A percentile compares a stretch with the other conserved stretches of the same genome.
These are phyloP conservation scores for Russula earlei DNA, from an alignment of 768 basidiomycete genomes.

Conservation along the genomic window DNA sequence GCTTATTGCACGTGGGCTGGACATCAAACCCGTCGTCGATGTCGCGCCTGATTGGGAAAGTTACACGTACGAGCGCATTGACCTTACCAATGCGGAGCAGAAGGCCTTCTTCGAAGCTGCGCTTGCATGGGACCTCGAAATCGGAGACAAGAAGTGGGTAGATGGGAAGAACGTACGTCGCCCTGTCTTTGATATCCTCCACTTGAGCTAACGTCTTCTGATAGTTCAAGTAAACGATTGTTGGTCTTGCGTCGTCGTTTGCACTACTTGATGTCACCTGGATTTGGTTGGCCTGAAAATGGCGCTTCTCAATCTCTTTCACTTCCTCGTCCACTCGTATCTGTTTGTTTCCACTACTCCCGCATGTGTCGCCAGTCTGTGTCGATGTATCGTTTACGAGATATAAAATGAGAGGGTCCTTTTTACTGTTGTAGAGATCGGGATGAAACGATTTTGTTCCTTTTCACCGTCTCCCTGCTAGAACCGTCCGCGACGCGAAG, in stretches of 20 bases:
- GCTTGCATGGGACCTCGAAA: slow-evolving; percentile 86
- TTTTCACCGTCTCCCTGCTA: neutral
- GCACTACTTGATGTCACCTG: neutral
- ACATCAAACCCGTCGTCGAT: slow-evolving; percentile 57
- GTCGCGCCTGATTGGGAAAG: slow-evolving; percentile 90
- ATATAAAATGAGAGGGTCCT: neutral
- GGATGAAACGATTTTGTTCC: neutral
- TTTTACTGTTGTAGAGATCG: neutral
- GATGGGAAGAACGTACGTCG: slow-evolving; percentile 82
- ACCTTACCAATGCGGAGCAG: slow-evolving; percentile 61
- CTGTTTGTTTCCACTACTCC: neutral
- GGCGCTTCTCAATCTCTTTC: neutral
- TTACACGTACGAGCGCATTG: slow-evolving; percentile 71
- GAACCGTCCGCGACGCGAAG: too few species aligned
- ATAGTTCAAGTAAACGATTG: slow-evolving; percentile 27
- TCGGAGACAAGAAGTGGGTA: slow-evolving; percentile 83
- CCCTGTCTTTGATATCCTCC: neutral
- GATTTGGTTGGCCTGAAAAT: slow-evolving; percentile 4
- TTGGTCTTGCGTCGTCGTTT: neutral
- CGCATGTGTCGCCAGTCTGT: too few species aligned
- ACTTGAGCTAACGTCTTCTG: neutral
- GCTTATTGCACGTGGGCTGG: slow-evolving; percentile 76
- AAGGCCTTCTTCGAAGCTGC: slow-evolving; percentile 90
- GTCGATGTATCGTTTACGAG: slow-evolving; percentile 7
- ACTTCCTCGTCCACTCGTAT: neutral